A percentile compares a stretch with the other conserved stretches of the same genome.
phyloP scores from a whole-genome alignment of 1,284 basidiomycete genomes.

The Phlebopus sp. region DNA sequence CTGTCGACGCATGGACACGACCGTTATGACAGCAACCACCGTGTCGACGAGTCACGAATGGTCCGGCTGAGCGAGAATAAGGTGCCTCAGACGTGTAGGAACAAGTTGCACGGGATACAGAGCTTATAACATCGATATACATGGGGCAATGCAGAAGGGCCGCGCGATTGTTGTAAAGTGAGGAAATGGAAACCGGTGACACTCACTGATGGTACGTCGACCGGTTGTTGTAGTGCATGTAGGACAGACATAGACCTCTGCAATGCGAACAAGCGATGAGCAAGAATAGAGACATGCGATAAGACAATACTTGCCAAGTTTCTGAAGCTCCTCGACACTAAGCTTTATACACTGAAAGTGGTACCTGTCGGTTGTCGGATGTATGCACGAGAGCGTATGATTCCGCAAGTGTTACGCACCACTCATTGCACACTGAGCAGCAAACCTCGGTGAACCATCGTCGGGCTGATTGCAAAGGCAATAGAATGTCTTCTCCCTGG shows the following conservation, averaged over 20 bases:
- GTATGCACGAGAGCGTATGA: constrained; percentile 4
- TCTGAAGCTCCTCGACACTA: constrained; percentile 64
- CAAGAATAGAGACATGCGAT: constrained; percentile 10
- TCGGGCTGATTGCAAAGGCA: constrained; percentile 64
- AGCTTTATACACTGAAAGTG: constrained; percentile 71
- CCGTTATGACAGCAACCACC: constrained; percentile 34
- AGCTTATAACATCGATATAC: constrained; percentile 37
- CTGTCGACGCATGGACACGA: constrained; percentile 28
- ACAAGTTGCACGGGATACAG: constrained; percentile 35
- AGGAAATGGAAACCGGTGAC: constrained; percentile 36
- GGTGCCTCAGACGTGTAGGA: constrained; percentile 34
- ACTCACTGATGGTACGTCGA: constrained; percentile 77
- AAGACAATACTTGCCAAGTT: constrained; percentile 56
- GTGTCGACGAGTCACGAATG: constrained; percentile 29
- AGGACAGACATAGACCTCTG: constrained; percentile 71
- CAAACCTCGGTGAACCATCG: constrained; percentile 77
- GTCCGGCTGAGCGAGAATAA: constrained; percentile 33
- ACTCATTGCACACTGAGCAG: constrained; percentile 70
- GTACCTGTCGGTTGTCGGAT: constrained; percentile 48
- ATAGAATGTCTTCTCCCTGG: constrained; percentile 29
- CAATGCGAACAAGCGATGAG: constrained; percentile 11
- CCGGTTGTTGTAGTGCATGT: constrained; percentile 64
- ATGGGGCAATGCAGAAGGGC: constrained; percentile 35
- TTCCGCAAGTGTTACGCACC: constrained; percentile 46
- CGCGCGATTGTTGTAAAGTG: constrained; percentile 35